Base-by-base conservation (phyloP, 83 land plant genomes). In the Picea abies region DNA sequence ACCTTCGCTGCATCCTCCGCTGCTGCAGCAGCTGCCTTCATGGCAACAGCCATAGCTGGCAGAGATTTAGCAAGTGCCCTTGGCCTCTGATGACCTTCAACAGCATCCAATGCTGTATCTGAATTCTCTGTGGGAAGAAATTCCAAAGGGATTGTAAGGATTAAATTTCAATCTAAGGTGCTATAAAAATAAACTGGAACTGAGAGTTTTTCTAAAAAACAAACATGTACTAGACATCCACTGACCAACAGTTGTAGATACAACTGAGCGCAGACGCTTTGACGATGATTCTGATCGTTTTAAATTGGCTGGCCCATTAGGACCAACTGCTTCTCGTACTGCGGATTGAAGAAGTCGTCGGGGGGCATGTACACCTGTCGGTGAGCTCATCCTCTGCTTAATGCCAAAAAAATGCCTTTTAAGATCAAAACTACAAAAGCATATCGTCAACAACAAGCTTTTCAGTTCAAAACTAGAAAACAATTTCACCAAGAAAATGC, bases 281-380 rank as follows among this genome's bases (percentile, higher is more conserved):
- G 60, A 37, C 5, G 83, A 23, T 79, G 92, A 90, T 79, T 91
- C 90, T 25, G 69, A 16, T 3, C 67, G 69, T 62, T 79, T 79
- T 3, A 81, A 79, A 83, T 41, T 84, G 58, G 90, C 76, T 49
- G 89, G 80, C 37, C 80, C 83, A n/a, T 81, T 9, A 75, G 94
- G 88, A 22, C 76, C 91, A 26, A 95, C 93, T n/a, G 98, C 98
- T 84, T 95, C 98, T 85, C 96, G 84, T 5, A 95, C 94, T 68
- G 98, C 98, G 84, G 91, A 95, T 66, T 95, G 94, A 26, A 95
- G 91, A 41, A 95, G 84, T 78, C 98, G 86, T 6, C 91, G 82
- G 37, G 96, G 79, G 15, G 94, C 94, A 88, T 39, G 80, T 26
- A 89, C 62, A 4, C 81, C 64, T 61, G 79, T 44, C 69, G 87